phyloP scores from a whole-genome alignment of 2,329 filamentous ascomycete genomes.

The Atkinsonella hypoxylon region DNA sequence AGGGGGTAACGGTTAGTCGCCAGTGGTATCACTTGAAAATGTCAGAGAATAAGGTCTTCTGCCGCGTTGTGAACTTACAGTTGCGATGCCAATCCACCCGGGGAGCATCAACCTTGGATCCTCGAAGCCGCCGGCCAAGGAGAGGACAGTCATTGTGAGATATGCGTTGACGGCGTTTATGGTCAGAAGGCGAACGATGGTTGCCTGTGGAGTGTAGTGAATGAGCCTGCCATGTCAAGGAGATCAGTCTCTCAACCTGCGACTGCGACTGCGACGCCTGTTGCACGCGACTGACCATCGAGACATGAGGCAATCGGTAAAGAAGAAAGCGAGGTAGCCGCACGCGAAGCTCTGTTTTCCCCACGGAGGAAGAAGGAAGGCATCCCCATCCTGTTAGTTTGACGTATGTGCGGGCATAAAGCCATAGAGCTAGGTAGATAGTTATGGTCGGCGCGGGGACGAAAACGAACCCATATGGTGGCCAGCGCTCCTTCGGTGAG shows the following conservation, averaged over 20 bases:
- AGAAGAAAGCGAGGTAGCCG: slow-evolving; percentile 70
- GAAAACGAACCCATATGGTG: slow-evolving; percentile 55
- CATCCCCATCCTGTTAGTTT: background rate
- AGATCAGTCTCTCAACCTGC: background rate
- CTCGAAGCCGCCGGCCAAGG: slow-evolving; percentile 55
- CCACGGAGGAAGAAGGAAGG: background rate
- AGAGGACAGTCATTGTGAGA: slow-evolving; percentile 59
- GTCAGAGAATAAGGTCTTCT: background rate
- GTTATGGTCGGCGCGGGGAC: background rate
- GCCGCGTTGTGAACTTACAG: slow-evolving; percentile 32
- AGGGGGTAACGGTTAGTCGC: background rate
- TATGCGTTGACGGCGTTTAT: slow-evolving; percentile 66
- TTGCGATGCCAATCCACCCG: slow-evolving; percentile 68
- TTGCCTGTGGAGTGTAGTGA: slow-evolving; percentile 71
- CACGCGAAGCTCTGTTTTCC: slow-evolving; percentile 54
- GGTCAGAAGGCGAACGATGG: slow-evolving; percentile 66
- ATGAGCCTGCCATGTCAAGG: slow-evolving; percentile 48
- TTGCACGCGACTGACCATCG: slow-evolving; percentile 45
- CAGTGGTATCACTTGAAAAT: too few species aligned
- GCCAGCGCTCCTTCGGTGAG: slow-evolving; percentile 60
- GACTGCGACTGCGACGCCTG: background rate
- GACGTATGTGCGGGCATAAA: background rate
- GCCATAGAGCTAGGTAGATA: background rate
- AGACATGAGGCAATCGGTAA: slow-evolving; percentile 76
- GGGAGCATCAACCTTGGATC: slow-evolving; percentile 61